Evolutionary conservation across 2,329 filamentous ascomycete species (phyloP), one percentile per base, ranked within the genome.

Genomic region (Didymella sp.): DNA sequence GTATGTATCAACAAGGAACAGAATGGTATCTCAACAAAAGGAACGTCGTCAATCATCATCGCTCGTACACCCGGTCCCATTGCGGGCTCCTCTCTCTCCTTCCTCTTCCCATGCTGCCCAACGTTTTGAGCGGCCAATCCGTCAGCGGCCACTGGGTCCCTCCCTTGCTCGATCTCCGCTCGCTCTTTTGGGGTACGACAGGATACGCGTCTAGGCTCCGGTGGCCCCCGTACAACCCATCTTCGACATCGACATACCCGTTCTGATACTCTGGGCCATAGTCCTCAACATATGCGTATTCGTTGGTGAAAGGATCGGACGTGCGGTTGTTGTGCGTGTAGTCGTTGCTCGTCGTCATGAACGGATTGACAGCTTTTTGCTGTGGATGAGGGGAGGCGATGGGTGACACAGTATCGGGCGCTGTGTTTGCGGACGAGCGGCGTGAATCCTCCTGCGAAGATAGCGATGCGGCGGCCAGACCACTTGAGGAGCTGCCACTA

Each of bases 11-110:
- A 37, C 21, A 31, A 22, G 6, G 15, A 37, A 28, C 6, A 37
- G 40, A 43, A 51, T 51, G 48, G 48, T 51, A 51, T 51, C 48
- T 27, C 13, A 37, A 51, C 22, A 37, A 51, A 21, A 40, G 19
- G n/a, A 31, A 38, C 9, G 31, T 40, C 33, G 24, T 48, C 11
- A 30, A 15, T 40, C n/a, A 11, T 41, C 11, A 44, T 28, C 41
- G 15, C 37, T 71, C 70, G 41, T 73, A 74, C 22, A 75, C 67
- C 1, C 69, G 63, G 55, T 74, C 72, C 69, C 70, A 74, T 43
- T 72, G 57, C 30, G 71, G 68, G 58, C 70, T 73, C 41, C 60
- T 67, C 22, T 61, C 68, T 45, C 68, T 58, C 40, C 53, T 38
- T 11, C 67, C 58, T 2, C 60, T 45, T 11, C 51, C 43, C 22